Evolutionary conservation across 441 rosid species (phyloP), one percentile per base, ranked within the genome.

Genomic region (Mallotus repandus): DNA sequence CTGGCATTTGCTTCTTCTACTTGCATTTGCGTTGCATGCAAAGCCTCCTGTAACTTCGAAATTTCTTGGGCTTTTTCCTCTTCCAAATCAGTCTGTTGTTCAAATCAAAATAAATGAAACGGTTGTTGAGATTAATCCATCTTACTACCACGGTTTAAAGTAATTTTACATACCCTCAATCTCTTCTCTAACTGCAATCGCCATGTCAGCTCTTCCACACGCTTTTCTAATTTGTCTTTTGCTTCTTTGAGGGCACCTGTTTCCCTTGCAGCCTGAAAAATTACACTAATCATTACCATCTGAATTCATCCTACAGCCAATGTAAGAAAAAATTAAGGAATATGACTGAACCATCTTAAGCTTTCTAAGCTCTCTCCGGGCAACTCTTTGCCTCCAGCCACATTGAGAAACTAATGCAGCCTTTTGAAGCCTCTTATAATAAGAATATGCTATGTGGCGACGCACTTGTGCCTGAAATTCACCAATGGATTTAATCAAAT

Each of bases 201-300:
- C 99, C 98, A 94, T 68, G 98, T 91, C 74, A 97, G 91, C 82
- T 97, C 99, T 84, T 97, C 99, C 75, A 97, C 98, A 58, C 98
- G 97, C 87, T 97, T 94, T 85, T 97, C 98, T 77, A 94, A 84
- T 83, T 90, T 94, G 88, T 94, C 98, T 77, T 97, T 97, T 35
- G 97, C 98, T 81, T 90, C 98, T 89, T 88, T 91, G 60, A 97
- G 98, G 70, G 98, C 99, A 57, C 99, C 99, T 0, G 99, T 97
- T 81, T 97, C 99, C 76, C 91, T 88, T 73, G 98, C 87, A 84
- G 98, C 98, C 99, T 97, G 85, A 75, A 79, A 80, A 77, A 81
- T 58, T 65, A 63, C 41, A 62, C 16, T 56, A 66, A 59, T 63
- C 9, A 76, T 46, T 62, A 71, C 65, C 55, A 68, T 76, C 66